Conservation (phyloP, 495 filamentous ascomycete species). For the Podospora fimiseda region DNA sequence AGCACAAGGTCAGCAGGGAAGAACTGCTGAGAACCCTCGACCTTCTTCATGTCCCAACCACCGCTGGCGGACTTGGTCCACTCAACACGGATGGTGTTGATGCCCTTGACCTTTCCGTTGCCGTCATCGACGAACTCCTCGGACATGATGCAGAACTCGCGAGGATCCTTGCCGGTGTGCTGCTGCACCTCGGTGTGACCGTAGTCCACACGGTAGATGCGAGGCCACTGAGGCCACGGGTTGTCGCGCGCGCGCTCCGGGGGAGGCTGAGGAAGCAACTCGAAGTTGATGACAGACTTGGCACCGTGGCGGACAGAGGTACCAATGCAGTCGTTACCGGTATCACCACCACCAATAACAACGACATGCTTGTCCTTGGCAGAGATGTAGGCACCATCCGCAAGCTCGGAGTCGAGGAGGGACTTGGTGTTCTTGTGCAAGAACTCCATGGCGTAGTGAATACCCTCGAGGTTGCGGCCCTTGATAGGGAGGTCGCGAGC, state of each 20-base stretch:
- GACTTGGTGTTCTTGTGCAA: constrained; percentile 98
- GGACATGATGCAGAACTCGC: constrained; percentile 98
- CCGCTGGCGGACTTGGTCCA: constrained; percentile 88
- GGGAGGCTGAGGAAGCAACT: constrained; percentile 91
- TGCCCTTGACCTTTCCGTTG: constrained; percentile 82
- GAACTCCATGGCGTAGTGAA: constrained; percentile 99
- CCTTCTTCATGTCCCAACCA: constrained; percentile 99
- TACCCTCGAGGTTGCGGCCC: constrained; percentile 82
- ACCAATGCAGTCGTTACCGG: constrained; percentile 98
- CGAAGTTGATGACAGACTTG: constrained; percentile 95
- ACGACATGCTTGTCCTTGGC: constrained; percentile 96
- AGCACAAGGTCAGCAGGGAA: constrained; percentile 97
- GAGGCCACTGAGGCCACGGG: constrained; percentile 99
- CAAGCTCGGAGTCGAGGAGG: constrained; percentile 83
- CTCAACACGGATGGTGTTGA: constrained; percentile 95
- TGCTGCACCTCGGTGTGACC: constrained; percentile 96
- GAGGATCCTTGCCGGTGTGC: constrained; percentile 94
- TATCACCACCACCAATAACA: constrained; percentile 98
- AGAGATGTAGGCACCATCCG: constrained; percentile 86
- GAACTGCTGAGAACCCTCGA: constrained; percentile 91
- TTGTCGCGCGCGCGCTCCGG: constrained; percentile 93
- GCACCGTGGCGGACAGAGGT: constrained; percentile 97
- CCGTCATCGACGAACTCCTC: constrained; percentile 97
- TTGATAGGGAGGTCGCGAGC: constrained; percentile 93
- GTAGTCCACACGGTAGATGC: constrained; percentile 97